phyloP scores from a whole-genome alignment of 2,329 filamentous ascomycete genomes.

The Stromatinia cepivora region DNA sequence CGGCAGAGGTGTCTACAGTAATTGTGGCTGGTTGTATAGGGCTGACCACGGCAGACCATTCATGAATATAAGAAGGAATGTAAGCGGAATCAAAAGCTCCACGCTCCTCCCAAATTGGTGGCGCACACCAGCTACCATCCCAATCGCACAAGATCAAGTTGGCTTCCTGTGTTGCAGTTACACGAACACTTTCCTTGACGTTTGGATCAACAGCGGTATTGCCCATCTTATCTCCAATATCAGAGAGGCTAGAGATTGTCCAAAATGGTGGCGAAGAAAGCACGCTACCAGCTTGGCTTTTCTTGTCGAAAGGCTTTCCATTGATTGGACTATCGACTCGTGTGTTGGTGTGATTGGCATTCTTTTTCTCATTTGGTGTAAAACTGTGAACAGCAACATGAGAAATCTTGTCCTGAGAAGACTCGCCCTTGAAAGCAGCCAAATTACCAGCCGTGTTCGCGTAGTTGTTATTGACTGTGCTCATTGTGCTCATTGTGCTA shows the following conservation, averaged over 20 bases:
- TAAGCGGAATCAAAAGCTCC: conserved; percentile 31
- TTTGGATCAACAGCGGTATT: conserved; percentile 7
- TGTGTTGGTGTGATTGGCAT: neutral
- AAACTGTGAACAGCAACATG: conserved; percentile 12
- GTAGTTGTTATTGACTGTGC: neutral
- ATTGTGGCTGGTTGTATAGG: conserved; percentile 17
- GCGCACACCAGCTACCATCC: conserved; percentile 32
- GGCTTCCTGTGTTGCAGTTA: conserved; percentile 30
- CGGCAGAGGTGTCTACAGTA: neutral
- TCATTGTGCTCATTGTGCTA: neutral
- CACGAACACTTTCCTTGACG: conserved; percentile 28
- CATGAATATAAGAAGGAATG: conserved; percentile 34
- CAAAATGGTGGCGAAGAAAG: conserved; percentile 15
- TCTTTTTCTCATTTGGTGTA: neutral
- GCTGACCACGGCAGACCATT: conserved; percentile 32
- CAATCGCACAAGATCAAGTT: conserved; percentile 32
- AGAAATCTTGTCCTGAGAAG: neutral
- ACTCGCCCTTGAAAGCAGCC: neutral
- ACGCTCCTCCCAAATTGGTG: conserved; percentile 37
- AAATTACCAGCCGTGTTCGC: neutral
- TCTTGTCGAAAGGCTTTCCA: neutral
- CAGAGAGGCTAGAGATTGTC: conserved; percentile 18
- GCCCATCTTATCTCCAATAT: conserved; percentile 26
- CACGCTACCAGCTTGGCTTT: conserved; percentile 6
- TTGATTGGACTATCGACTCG: neutral